A percentile compares a stretch with the other conserved stretches of the same genome.
These are phyloP conservation scores for Pseudopithomyces maydicus DNA, from an alignment of 2,329 filamentous ascomycete species.

Conservation along the genomic window DNA sequence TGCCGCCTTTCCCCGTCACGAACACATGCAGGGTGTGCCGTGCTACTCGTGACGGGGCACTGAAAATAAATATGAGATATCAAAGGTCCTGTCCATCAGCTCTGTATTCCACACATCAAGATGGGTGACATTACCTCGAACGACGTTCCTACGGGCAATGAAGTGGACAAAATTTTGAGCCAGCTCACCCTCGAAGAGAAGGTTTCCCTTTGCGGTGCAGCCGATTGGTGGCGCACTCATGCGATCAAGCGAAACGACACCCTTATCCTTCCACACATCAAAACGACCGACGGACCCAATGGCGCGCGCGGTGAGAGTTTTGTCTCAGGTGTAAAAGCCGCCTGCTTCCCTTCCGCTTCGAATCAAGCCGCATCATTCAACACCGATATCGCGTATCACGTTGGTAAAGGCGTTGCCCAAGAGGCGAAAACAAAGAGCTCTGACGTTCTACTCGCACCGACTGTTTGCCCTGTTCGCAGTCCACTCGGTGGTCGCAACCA, in stretches of 20 bases:
- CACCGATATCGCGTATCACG: slow-evolving; percentile 22
- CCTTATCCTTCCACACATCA: slow-evolving; percentile 9
- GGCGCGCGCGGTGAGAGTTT: slow-evolving; percentile 66
- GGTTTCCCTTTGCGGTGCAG: slow-evolving; percentile 11
- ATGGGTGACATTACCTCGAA: too few relatives aligned
- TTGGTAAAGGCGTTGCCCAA: slow-evolving; percentile 29
- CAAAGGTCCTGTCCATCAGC: too few relatives aligned
- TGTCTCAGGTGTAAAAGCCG: slow-evolving; percentile 68
- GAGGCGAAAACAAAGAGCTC: slow-evolving; percentile 31
- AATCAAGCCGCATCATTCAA: slow-evolving; percentile 56
- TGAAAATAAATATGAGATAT: too few relatives aligned
- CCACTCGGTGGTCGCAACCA: slow-evolving; percentile 17
- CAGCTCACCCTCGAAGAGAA: slow-evolving; percentile 18
- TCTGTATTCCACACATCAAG: too few relatives aligned
- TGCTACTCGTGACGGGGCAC: too few relatives aligned
- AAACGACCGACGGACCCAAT: slow-evolving; percentile 65
- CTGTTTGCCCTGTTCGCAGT: slow-evolving; percentile 29
- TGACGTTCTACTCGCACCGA: slow-evolving; percentile 18
- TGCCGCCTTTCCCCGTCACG: too few relatives aligned
- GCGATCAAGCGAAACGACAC: slow-evolving; percentile 12
- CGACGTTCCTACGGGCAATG: too few relatives aligned
- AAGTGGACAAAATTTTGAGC: background rate
- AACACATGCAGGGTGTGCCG: too few relatives aligned
- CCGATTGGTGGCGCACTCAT: slow-evolving; percentile 19
- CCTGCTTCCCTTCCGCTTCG: slow-evolving; percentile 75